Conservation (phyloP, 345 rosid species). For the Salix exigua region DNA sequence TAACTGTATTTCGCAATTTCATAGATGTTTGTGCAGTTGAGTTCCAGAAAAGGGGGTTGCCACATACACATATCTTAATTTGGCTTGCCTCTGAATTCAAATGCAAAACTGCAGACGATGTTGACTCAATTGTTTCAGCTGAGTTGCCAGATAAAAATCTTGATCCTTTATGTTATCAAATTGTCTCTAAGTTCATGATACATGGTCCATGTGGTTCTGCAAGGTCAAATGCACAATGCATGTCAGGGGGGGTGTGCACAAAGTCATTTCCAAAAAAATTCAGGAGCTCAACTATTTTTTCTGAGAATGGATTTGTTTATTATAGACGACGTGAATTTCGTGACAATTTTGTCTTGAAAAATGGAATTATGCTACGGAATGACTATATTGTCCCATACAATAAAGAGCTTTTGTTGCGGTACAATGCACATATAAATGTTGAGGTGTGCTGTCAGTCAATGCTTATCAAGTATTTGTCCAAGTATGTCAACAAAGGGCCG, state of each 20-base stretch:
- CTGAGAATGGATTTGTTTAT: neutral
- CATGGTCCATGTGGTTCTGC: neutral
- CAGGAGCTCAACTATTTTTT: neutral
- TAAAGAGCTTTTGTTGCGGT: neutral
- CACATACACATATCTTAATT: neutral
- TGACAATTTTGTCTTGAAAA: neutral
- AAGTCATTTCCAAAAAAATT: neutral
- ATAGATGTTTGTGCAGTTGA: neutral
- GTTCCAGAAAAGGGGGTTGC: neutral
- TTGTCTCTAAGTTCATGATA: neutral
- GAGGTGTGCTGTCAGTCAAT: neutral
- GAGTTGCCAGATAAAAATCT: neutral
- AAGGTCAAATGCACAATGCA: neutral
- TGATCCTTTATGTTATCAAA: neutral
- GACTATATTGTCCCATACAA: neutral
- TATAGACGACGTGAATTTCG: neutral
- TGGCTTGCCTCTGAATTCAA: neutral
- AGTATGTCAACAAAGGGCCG: neutral
- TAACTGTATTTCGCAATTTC: no score
- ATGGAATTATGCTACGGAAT: neutral
- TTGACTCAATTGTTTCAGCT: neutral
- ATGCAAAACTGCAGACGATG: rapidly evolving
- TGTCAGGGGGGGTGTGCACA: neutral
- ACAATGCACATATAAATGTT: neutral
- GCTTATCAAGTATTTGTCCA: neutral